Percentiles rank a stretch among this genome's conserved stretches.
Conservation (phyloP, 768 basidiomycete genomes). For the Sistotremastrum suecicum region DNA sequence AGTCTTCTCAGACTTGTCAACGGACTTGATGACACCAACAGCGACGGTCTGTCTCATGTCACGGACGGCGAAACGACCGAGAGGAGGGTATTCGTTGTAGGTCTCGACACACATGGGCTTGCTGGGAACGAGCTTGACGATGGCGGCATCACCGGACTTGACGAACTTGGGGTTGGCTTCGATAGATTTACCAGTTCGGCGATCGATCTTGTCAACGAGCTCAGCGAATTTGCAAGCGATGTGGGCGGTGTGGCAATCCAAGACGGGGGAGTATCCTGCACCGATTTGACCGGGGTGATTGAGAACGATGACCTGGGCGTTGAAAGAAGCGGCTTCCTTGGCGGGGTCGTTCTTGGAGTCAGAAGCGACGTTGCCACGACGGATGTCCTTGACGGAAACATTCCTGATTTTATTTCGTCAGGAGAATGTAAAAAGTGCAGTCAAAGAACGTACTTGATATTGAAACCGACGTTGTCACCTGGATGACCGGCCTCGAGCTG, state of each 20-base stretch:
- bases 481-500: constrained; percentile 89
- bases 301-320: constrained; percentile 98
- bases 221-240: constrained; percentile 99
- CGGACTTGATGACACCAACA: constrained; percentile 96
- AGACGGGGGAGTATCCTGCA: constrained; percentile 96
- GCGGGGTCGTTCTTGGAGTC: constrained; percentile 99
- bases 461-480: constrained; percentile 99
- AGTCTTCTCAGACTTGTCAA: constrained; percentile 86
- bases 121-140: constrained; percentile 90
- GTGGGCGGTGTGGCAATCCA: constrained; percentile 99
- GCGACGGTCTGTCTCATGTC: constrained; percentile 99
- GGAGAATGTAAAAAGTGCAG: neutral
- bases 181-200: constrained; percentile 89
- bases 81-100: constrained; percentile 96
- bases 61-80: constrained; percentile 98
- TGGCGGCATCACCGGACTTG: constrained; percentile 99
- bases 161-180: constrained; percentile 89
- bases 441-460: constrained; percentile 63
- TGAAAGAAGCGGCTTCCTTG: constrained; percentile 98
- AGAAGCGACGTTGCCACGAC: constrained; percentile 97
- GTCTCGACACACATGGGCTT: constrained; percentile 95
- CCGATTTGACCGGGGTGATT: constrained; percentile 99
- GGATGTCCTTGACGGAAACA: constrained; percentile 99
- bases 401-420: constrained; percentile 40
- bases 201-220: constrained; percentile 98